These are phyloP conservation scores for Selenicereus undatus DNA, from an alignment of 148 eudicot genomes.

Conservation along the genomic window DNA sequence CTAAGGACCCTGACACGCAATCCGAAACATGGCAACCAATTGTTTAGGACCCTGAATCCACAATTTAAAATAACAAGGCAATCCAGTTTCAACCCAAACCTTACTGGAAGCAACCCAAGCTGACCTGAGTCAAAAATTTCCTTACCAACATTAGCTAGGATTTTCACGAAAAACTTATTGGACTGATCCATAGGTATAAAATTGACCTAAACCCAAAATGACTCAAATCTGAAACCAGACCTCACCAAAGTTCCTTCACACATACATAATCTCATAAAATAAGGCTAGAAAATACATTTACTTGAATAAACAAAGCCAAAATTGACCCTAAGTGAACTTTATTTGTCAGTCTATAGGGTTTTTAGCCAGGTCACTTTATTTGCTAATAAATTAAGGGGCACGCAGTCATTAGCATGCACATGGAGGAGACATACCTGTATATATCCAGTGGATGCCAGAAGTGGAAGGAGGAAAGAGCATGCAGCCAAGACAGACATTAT, in stretches of 20 bases:
- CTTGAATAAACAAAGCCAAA: background rate
- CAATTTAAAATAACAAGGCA: no score
- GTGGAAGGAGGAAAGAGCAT: conserved; percentile 77
- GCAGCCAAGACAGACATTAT: conserved; percentile 89
- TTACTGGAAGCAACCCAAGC: background rate
- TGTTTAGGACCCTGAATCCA: background rate
- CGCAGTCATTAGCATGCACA: background rate
- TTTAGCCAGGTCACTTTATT: background rate
- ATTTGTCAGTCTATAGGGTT: background rate
- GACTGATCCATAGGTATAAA: background rate
- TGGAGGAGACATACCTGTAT: conserved; percentile 34
- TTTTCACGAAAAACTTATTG: background rate
- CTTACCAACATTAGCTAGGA: background rate
- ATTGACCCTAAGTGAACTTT: background rate
- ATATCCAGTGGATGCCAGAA: conserved; percentile 75
- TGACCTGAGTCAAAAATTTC: background rate
- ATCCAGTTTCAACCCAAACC: background rate
- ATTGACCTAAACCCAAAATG: background rate
- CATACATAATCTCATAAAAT: background rate
- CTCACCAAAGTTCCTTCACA: background rate
- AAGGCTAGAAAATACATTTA: background rate
- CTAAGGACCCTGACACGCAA: background rate
- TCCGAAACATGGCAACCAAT: background rate
- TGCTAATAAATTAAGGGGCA: background rate
- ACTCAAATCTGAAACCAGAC: background rate